Evolutionary conservation across 2,329 filamentous ascomycete genomes (phyloP), one percentile per base, ranked within the genome.

Genomic region (Lachnellula willkommii): DNA sequence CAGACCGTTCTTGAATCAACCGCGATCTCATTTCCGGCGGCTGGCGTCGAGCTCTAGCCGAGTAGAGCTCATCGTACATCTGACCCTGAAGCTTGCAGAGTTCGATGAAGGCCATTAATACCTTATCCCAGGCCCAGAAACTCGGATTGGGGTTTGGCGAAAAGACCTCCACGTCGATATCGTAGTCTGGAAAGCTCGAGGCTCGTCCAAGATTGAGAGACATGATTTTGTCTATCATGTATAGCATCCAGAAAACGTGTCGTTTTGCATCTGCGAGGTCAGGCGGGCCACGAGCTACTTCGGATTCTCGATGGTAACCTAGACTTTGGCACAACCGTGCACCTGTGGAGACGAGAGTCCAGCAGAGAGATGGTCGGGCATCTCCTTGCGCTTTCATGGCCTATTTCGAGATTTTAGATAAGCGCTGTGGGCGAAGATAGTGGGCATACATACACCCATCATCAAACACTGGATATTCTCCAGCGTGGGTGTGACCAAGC

Each of bases 141-240:
- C 43, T 43, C 3, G 50, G 52, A 24, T 56, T 36, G n/a, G 39
- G 26, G 39, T 45, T 47, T 32, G 52, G 47, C 1, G 52, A 47
- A 32, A 54, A 61, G 22, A 61, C 54, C 28, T 53, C 40, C 3
- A 58, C 56, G 43, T 61, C 59, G 15, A 61, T 61, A 37, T 61
- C 59, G 15, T 61, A 39, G 32, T 57, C 56, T 15, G 56, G 59
- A 36, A 61, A 59, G 40, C 49, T 56, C 3, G 59, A 61, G 2
- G 54, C 52, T 20, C 56, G 59, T 3, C 59, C 59, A 17, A 61
- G 54, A 42, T 58, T 59, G 4, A 61, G 54, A 12, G 59, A 56
- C 22, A 59, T 48, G 7, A 51, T 51, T 28, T 61, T 61, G n/a
- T 61, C 59, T 26, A 61, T 59, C 59, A 61, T 61, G 36, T 61